Conservation (phyloP, 495 filamentous ascomycete species). For the Polyplosphaeria fusca region DNA sequence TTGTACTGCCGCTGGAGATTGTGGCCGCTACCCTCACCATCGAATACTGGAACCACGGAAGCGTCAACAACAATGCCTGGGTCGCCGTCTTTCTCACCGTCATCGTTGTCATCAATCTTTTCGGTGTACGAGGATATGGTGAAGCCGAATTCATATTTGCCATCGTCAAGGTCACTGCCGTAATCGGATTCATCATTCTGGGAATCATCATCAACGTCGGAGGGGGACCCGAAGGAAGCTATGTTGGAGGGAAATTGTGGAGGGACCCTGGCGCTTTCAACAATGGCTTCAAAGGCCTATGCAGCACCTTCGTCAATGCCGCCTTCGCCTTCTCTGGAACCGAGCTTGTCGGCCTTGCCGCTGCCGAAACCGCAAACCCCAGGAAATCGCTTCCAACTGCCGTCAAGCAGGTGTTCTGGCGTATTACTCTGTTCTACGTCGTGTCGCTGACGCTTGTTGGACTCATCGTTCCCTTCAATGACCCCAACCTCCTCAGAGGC, state of each 20-base stretch:
- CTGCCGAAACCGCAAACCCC: constrained; percentile 83
- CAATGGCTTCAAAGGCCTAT: constrained; percentile 91
- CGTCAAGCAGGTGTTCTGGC: constrained; percentile 94
- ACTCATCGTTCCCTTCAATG: constrained; percentile 38
- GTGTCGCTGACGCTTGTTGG: constrained; percentile 40
- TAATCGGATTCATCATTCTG: constrained; percentile 51
- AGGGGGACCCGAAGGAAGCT: constrained; percentile 68
- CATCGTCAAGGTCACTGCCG: constrained; percentile 70
- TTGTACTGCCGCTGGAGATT: constrained; percentile 84
- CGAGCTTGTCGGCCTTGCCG: constrained; percentile 88
- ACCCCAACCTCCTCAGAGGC: constrained; percentile 31
- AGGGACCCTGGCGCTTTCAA: constrained; percentile 80
- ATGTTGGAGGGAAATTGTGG: constrained; percentile 86
- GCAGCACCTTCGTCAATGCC: constrained; percentile 88
- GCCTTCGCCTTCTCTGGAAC: constrained; percentile 92
- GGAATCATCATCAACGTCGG: constrained; percentile 49
- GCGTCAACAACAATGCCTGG: constrained; percentile 70
- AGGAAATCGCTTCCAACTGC: constrained; percentile 82
- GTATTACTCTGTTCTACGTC: constrained; percentile 65
- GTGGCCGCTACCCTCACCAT: constrained; percentile 88
- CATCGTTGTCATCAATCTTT: constrained; percentile 41
- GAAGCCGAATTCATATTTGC: constrained; percentile 45
- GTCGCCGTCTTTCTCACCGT: constrained; percentile 54
- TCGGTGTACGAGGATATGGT: constrained; percentile 44
- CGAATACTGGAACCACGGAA: constrained; percentile 68